Conservation (phyloP, 1,284 basidiomycete species). For the Papiliotrema flavescens region DNA sequence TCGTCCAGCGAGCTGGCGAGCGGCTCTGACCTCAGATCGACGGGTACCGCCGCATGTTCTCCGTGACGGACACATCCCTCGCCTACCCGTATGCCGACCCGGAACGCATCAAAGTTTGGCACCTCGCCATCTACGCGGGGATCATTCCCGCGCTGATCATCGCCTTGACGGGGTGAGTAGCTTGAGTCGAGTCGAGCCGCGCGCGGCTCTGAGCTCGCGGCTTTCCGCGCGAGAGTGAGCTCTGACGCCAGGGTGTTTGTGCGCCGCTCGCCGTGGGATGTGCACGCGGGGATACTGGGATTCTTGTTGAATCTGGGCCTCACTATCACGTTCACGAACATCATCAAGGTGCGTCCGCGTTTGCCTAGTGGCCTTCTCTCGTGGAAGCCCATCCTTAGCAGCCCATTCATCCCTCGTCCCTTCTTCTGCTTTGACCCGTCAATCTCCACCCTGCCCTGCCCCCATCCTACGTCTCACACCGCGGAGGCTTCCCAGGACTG, state of each 20-base stretch:
- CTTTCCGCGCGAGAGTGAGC: too few relatives aligned
- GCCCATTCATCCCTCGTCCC: too few relatives aligned
- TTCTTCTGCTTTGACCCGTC: not conserved
- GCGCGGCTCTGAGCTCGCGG: too few relatives aligned
- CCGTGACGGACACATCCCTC: slow-evolving; percentile 68
- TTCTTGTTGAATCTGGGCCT: slow-evolving; percentile 32
- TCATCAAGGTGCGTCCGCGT: slow-evolving; percentile 58
- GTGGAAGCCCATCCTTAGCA: too few relatives aligned
- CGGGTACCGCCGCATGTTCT: slow-evolving; percentile 80
- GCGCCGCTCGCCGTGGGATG: slow-evolving; percentile 79
- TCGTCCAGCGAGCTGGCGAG: too few relatives aligned
- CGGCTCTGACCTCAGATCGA: slow-evolving; percentile 50
- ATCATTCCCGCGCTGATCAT: slow-evolving; percentile 68
- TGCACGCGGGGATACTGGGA: slow-evolving; percentile 75
- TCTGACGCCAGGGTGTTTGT: slow-evolving; percentile 52
- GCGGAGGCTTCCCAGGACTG: not conserved
- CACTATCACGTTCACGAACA: slow-evolving; percentile 67
- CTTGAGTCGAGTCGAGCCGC: too few relatives aligned
- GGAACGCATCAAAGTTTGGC: slow-evolving; percentile 72
- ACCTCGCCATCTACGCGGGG: slow-evolving; percentile 65
- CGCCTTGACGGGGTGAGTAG: slow-evolving; percentile 58
- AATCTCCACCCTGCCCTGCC: not conserved
- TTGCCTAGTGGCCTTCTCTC: not conserved
- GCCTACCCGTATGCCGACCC: slow-evolving; percentile 68
- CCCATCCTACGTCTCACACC: not conserved